Evolutionary conservation across 2,329 filamentous ascomycete species (phyloP), one percentile per base, ranked within the genome.

Genomic region (Curvularia verruculosa): DNA sequence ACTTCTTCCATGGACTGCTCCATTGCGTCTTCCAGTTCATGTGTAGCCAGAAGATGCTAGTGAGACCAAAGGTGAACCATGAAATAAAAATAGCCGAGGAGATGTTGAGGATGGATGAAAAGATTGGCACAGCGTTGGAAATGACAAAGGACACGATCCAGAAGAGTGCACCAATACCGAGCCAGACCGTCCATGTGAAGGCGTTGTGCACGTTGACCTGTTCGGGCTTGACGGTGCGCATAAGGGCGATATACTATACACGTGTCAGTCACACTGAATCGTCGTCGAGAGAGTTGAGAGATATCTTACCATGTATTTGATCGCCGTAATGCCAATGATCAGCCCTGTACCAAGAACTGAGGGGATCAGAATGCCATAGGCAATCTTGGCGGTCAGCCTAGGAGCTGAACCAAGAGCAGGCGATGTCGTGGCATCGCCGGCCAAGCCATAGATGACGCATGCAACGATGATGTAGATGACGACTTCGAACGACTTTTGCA

Each of bases 281-380:
- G 12, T 28, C 13, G 3, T 24, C 10, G 12, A 3, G 13, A 31
- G 18, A 13, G 31, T 2, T 1, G 43, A 5, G 19, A n/a, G 12
- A 10, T 8, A 21, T 19, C 51, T 10, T 36, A 50, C 48, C 62
- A 89, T 79, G 67, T 87, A 87, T 67, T 88, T 89, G 49, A 82
- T 81, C 1, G 86, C 86, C 1, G 90, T 85, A 62, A 89, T 85
- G 13, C 84, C 87, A 67, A 89, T 87, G 55, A 91, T 88, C 3
- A 90, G 87, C 49, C 87, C 88, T 0, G 88, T 87, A 47, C 90
- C 85, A 40, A 90, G 79, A 52, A 90, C 89, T 1, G 89, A 89
- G 19, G 87, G 87, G 4, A 87, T 81, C 1, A 88, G 87, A 53
- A 90, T 79, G 19, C 86, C 87, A 75, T 86, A 90, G 12, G 89